Conservation (phyloP, 2,329 filamentous ascomycete species). For the Aspergillus persii region DNA sequence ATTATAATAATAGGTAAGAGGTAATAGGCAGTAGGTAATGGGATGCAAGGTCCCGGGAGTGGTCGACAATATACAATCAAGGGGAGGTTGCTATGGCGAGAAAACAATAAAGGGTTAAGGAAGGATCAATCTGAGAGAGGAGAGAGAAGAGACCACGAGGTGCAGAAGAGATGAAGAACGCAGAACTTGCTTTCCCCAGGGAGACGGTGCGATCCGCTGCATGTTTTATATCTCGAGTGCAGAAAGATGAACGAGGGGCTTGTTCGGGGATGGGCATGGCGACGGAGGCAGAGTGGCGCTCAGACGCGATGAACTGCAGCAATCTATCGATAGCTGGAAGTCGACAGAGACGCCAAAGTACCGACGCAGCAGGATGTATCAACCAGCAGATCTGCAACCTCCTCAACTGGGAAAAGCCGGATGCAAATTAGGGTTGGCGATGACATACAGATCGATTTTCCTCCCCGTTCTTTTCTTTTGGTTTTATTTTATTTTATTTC, state of each 20-base stretch:
- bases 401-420: conserved; percentile 20
- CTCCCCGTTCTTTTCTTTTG: too few relatives aligned
- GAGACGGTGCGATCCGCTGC: conserved; percentile 25
- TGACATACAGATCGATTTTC: conserved; percentile 21
- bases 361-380: conserved; percentile 11
- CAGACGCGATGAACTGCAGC: conserved; percentile 18
- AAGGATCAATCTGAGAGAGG: conserved; percentile 11
- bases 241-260: conserved; percentile 22
- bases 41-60: not conserved
- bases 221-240: conserved; percentile 37
- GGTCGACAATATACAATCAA: conserved; percentile 14
- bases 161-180: conserved; percentile 23
- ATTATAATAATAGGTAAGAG: not conserved
- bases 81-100: conserved; percentile 11
- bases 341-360: conserved; percentile 1
- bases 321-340: conserved; percentile 11
- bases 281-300: conserved; percentile 12
- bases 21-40: too few relatives aligned
- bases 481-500: not conserved
- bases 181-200: conserved; percentile 14
- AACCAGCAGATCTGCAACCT: conserved; percentile 17
- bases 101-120: conserved; percentile 7
- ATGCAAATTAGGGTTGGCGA: conserved; percentile 13
- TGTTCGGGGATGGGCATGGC: not conserved
- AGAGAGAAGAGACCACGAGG: conserved; percentile 27